Base-by-base conservation (phyloP, 305 asterid genomes). In the Fraxinus baroniana region DNA sequence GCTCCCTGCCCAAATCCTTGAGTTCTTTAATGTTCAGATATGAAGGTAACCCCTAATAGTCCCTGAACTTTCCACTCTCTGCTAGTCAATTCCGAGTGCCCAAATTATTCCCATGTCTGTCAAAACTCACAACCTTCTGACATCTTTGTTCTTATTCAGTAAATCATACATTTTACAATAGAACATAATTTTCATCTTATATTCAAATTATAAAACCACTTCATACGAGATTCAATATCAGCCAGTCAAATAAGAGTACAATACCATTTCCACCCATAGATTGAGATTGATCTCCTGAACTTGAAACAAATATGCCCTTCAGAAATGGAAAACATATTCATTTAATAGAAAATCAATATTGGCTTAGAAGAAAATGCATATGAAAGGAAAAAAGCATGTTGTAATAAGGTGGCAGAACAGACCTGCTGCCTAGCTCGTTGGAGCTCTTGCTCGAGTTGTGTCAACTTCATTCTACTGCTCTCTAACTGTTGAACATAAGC, bases 371-470 rank as follows among this genome's bases (percentile, higher is more conserved):
- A 75, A 84, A 84, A 28, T 22, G 8, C 71, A 75, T 72, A 32
- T 77, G 73, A 66, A 32, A 70, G 41, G 66, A 62, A 39, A 64
- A 9, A 22, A 18, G 73, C 15, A 66, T 24, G n/a, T 30, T 30
- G 36, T 17, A 64, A 20, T 12, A 76, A 64, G 77, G 73, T 44
- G 36, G 26, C 37, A 76, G 77, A 41, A 73, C 33, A 28, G 39
- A 84, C 98, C 97, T 94, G 98, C 86, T 94, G 98, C 78, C 98
- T 87, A 80, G 98, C 98, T 85, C 97, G 90, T 87, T 94, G 98
- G 83, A 94, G 94, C 88, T 94, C 98, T 84, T 94, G 98, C 88
- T 94, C 98, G 83, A 94, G 98, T 85, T 93, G 97, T 37, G 97
- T 92, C 89, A 94, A 83, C 89, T 94, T 94, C 98, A 94, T 93